A percentile compares a stretch with the other conserved stretches of the same genome.
phyloP scores from a whole-genome alignment of 2,329 filamentous ascomycete species.

The Alternaria sp. region DNA sequence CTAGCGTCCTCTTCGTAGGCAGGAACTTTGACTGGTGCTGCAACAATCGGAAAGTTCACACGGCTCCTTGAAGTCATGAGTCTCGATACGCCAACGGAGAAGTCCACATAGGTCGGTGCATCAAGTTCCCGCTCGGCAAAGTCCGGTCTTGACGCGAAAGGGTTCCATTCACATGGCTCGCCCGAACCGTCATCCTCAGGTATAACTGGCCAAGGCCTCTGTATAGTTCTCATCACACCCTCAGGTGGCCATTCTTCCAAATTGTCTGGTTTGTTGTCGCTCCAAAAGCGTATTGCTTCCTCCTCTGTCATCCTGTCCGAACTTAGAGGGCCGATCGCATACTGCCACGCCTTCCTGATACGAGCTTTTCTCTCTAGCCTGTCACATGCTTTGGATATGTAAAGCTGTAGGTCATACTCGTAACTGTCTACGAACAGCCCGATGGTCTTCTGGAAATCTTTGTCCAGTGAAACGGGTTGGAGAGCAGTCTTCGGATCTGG shows the following conservation, averaged over 20 bases:
- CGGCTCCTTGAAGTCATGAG: background rate
- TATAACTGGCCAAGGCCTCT: constrained; percentile 19
- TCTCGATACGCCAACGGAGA: constrained; percentile 8
- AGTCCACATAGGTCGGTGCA: constrained; percentile 31
- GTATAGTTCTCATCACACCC: background rate
- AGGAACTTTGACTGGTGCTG: constrained; percentile 2
- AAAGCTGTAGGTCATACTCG: constrained; percentile 31
- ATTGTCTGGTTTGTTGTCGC: background rate
- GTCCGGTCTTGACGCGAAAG: constrained; percentile 16
- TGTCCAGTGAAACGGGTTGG: constrained; percentile 21
- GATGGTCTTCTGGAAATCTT: constrained; percentile 33
- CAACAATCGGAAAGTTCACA: background rate
- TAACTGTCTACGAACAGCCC: constrained; percentile 47
- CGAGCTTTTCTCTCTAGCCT: constrained; percentile 20
- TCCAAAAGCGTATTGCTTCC: constrained; percentile 44
- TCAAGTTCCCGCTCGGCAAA: constrained; percentile 18
- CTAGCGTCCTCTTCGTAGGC: constrained; percentile 4
- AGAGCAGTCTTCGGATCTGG: constrained; percentile 24
- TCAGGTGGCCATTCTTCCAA: background rate
- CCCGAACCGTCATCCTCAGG: constrained; percentile 22
- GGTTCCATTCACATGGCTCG: constrained; percentile 35
- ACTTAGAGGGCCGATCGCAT: constrained; percentile 37
- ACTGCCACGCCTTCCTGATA: constrained; percentile 30
- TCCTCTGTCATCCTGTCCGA: constrained; percentile 28
- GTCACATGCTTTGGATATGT: constrained; percentile 18